Evolutionary conservation across 192 early-diverging fungal genomes (phyloP).

Genomic region (Spizellomyces punctatus): DNA sequence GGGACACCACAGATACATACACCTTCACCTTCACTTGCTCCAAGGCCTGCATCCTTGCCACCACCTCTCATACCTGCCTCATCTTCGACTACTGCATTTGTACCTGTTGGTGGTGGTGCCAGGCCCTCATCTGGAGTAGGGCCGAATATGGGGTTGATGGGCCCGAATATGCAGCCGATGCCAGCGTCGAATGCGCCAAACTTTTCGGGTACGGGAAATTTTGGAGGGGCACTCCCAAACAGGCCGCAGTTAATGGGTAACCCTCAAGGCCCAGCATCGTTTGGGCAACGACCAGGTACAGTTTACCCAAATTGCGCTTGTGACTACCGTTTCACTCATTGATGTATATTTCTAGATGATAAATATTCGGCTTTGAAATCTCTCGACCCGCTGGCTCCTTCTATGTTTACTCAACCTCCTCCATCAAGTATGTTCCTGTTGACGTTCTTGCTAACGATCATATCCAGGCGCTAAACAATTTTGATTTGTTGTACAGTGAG

Average conservation of each 20-base stretch:
- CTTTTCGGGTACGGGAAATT: no score
- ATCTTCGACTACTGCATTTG: constrained; percentile 11
- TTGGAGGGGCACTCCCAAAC: no score
- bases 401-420: constrained; percentile 19
- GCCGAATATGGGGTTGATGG: background rate
- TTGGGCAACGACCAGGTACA: no score
- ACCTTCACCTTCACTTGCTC: background rate
- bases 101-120: constrained; percentile 26
- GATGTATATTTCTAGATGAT: background rate
- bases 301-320: no score
- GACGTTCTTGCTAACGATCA: background rate
- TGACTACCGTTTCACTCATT: no score
- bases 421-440: background rate
- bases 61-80: constrained; percentile 23
- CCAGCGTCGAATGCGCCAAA: background rate
- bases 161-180: constrained; percentile 4
- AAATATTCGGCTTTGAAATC: constrained; percentile 38
- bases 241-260: no score
- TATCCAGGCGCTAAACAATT: background rate
- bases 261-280: no score
- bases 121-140: background rate
- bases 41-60: background rate
- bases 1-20: background rate
- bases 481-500: background rate
- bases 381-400: constrained; percentile 23